These are phyloP conservation scores for Heterobasidion annosum DNA, from an alignment of 1,284 basidiomycete genomes.

Conservation along the genomic window DNA sequence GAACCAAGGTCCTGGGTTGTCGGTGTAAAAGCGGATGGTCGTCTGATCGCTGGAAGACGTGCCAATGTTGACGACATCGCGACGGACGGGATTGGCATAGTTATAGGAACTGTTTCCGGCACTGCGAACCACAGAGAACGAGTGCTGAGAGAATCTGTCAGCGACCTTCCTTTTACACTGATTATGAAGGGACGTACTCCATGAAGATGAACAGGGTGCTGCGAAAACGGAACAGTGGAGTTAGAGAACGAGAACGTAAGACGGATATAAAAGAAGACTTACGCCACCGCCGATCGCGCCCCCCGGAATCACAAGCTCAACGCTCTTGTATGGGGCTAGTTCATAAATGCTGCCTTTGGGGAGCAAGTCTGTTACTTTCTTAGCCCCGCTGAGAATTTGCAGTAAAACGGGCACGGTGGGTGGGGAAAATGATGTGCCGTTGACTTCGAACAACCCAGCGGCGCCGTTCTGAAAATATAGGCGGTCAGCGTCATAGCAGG, in stretches of 20 bases:
- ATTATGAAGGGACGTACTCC: constrained; percentile 10
- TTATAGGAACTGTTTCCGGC: constrained; percentile 22
- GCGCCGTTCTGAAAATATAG: not conserved
- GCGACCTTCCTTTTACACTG: not conserved
- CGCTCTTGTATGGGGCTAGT: constrained; percentile 20
- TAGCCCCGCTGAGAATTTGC: constrained; percentile 16
- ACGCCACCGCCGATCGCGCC: constrained; percentile 16
- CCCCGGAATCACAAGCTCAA: constrained; percentile 25
- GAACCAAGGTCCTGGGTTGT: constrained; percentile 41
- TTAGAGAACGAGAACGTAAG: not conserved
- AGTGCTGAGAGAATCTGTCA: constrained; percentile 14
- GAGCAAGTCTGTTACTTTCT: constrained; percentile 18
- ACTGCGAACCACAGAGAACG: constrained; percentile 20
- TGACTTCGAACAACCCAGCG: constrained; percentile 14
- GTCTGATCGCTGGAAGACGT: constrained; percentile 13
- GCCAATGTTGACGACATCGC: constrained; percentile 19
- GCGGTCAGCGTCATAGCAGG: not conserved
- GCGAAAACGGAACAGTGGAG: not conserved
- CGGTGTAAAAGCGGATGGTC: constrained; percentile 24
- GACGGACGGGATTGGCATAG: constrained; percentile 26
- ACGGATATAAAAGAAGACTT: not conserved
- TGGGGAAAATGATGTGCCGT: constrained; percentile 15
- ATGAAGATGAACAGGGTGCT: constrained; percentile 31
- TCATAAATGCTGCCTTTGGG: constrained; percentile 20
- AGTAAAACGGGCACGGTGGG: constrained; percentile 18